Percentiles rank a stretch among this genome's conserved stretches.
Evolutionary conservation across 164 flowering plant species (phyloP).

Genomic region (Vitis labrusca): DNA sequence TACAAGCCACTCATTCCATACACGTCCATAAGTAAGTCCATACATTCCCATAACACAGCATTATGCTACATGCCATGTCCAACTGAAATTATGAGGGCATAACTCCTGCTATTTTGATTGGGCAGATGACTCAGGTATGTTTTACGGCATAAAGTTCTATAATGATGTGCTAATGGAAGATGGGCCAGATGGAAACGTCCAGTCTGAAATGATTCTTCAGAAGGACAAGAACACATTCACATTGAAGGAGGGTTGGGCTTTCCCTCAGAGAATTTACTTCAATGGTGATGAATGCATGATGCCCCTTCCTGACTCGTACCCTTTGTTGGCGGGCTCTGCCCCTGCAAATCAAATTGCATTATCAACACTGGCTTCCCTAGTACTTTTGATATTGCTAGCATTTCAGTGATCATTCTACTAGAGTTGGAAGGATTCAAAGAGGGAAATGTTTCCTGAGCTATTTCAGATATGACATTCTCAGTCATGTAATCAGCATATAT

Average conservation of each 20-base stretch:
- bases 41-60: too few species aligned
- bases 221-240: constrained; percentile 10
- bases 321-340: background rate
- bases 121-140: constrained; percentile 14
- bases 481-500: too few species aligned
- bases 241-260: constrained; percentile 13
- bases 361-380: background rate
- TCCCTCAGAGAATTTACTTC: constrained; percentile 10
- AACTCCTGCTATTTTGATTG: background rate
- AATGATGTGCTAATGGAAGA: constrained; percentile 13
- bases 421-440: background rate
- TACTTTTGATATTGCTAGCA: background rate
- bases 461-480: too few species aligned
- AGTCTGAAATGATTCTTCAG: constrained; percentile 9
- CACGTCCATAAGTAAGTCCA: constrained; percentile 12
- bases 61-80: too few species aligned
- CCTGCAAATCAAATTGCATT: too few species aligned
- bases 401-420: background rate
- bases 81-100: too few species aligned
- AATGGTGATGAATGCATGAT: constrained; percentile 14
- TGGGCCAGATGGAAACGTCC: constrained; percentile 6
- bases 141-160: constrained; percentile 12
- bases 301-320: constrained; percentile 12
- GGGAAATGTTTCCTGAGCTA: background rate
- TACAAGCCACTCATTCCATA: constrained; percentile 19